Evolutionary conservation across 2,329 filamentous ascomycete species (phyloP), one percentile per base, ranked within the genome.

Genomic region (Pestalotiopsis sp.): DNA sequence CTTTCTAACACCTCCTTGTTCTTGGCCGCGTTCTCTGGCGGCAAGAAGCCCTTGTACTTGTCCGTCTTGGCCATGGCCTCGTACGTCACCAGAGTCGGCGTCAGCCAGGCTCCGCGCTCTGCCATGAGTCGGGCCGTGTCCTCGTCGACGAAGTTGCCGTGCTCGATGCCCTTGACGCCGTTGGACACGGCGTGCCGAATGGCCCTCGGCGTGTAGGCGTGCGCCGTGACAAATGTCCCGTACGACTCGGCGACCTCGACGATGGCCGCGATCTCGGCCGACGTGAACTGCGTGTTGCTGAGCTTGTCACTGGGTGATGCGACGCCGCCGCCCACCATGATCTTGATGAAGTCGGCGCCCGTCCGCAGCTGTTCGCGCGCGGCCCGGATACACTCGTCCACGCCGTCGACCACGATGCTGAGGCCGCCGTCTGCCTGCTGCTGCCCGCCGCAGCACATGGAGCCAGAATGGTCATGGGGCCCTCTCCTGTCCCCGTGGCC

Each of bases 281-380:
- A 78, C 0, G 86, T 86, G 76, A 90, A 90, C 74, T 90, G 88
- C 14, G 85, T 76, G 72, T 85, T 82, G 7, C 84, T 82, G 12
- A 90, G 78, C 52, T 78, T 78, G 73, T 90, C 88, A 0, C 86
- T 88, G 0, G 86, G 86, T 12, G 82, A 86, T 0, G 85, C 82
- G 1, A 90, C 87, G 9, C 88, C 88, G 1, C 88, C 88, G 4
- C 83, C 83, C 0, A 81, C 81, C 87, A 90, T 90, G 70, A 91
- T 87, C 76, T 90, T 90, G 76, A 91, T 83, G 71, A 90, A 90
- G 73, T 90, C 86, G 0, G 86, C 85, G 1, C 88, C 88, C 9
- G 78, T 80, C 2, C 88, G 80, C 0, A 91, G 75, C 74, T 90
- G 84, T 65, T 89, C 86, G 2, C 88, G 81, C 0, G 84, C 82